Evolutionary conservation across 2,329 filamentous ascomycete species (phyloP).

Genomic region (Xylariaceae sp.): DNA sequence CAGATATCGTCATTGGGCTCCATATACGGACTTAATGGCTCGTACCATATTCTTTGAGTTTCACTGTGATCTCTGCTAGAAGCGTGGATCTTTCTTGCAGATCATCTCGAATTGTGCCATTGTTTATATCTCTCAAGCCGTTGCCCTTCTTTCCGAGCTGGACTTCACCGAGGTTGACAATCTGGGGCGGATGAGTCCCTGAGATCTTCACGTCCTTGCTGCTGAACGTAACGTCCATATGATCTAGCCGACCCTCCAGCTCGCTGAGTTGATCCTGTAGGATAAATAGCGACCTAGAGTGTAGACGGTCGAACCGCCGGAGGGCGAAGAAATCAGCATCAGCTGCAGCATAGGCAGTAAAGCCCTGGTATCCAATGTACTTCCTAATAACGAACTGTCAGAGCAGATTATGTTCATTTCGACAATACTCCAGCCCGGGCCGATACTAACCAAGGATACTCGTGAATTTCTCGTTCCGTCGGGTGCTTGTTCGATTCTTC

Average conservation of each 20-base stretch:
- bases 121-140: constrained; percentile 3
- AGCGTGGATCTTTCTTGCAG: neutral
- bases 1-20: neutral
- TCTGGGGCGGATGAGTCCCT: neutral
- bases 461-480: neutral
- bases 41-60: constrained; percentile 4
- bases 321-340: neutral
- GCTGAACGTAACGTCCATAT: neutral
- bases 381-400: neutral
- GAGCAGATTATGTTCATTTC: neutral
- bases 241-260: neutral
- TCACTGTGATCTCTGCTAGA: neutral
- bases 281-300: neutral
- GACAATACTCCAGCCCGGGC: neutral
- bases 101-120: constrained; percentile 7
- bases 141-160: neutral
- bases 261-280: neutral
- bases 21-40: neutral
- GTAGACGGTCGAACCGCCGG: neutral
- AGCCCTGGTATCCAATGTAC: neutral
- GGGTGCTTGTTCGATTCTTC: no score
- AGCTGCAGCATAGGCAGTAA: neutral
- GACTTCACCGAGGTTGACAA: neutral
- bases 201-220: neutral
- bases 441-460: neutral